Base-by-base conservation (phyloP, 768 basidiomycete species). In the Pulveroboletus sp. region DNA sequence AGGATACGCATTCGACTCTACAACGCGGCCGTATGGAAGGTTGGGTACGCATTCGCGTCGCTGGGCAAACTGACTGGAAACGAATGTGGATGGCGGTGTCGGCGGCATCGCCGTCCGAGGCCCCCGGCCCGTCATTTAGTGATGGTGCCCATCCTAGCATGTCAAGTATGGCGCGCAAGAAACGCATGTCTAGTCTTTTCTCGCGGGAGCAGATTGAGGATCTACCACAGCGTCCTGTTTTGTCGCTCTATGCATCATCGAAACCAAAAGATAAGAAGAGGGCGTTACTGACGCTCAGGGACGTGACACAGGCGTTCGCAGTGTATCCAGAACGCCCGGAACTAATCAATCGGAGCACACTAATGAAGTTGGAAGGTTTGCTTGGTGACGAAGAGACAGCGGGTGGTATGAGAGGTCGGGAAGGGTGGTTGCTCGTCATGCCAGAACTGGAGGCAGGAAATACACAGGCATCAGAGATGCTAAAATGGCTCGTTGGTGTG, bases 1-100 rank as follows among this genome's bases (percentile, higher is more conserved):
- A 69, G 36, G 78, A 78, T 24, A 73, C 82, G 2, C 81, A 77
- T 9, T 75, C 82, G 3, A 82, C 87, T 8, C 76, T 94, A 3
- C 65, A 79, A 11, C 78, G 79, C 40, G 86, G 90, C 9, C 78
- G 79, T 50, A 79, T 93, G 75, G 94, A 97, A 65, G 95, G 94
- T 1, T 94, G 90, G 89, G 87, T 92, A 16, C 81, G 86, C 57
- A 78, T 93, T 39, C 85, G 95, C 38, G 75, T 97, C 33, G 87
- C 94, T n/a, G 94, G 95, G n/a, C 92, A 94, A 58, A 94, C 90
- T 0, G 93, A 97, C 57, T 98, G 95, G 95, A 93, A 93, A 65
- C 79, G 82, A 35, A 76, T 94, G 38, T 98, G 91, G 89, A 81
- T 90, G 74, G 79, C 85, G 6, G 72, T 97, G 6, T 74, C 72